phyloP scores from a whole-genome alignment of 2,329 filamentous ascomycete species.

The Proliferodiscus dingleyae region DNA sequence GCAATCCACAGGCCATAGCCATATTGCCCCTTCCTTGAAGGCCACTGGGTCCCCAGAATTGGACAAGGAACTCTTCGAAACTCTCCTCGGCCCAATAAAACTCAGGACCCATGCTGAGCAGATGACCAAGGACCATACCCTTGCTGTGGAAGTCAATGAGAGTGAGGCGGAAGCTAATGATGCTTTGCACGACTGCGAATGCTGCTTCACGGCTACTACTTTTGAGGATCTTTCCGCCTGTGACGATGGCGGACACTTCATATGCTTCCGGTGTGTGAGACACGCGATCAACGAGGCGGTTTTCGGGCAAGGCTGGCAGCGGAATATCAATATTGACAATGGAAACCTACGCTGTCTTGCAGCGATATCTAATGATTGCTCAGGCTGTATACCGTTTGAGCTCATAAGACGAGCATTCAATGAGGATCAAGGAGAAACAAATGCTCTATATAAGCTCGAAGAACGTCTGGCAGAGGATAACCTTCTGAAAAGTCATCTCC shows the following conservation, averaged over 20 bases:
- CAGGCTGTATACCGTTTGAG: constrained; percentile 64
- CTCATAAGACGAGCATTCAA: constrained; percentile 70
- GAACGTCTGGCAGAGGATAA: constrained; percentile 72
- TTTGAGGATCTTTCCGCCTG: constrained; percentile 76
- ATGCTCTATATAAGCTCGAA: constrained; percentile 71
- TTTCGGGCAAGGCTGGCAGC: constrained; percentile 88
- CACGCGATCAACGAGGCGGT: constrained; percentile 79
- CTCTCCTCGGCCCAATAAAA: constrained; percentile 52
- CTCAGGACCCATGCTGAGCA: constrained; percentile 38
- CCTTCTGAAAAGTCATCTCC: constrained; percentile 66
- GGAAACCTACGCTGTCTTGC: constrained; percentile 83
- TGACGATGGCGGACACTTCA: constrained; percentile 61
- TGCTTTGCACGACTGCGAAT: constrained; percentile 65
- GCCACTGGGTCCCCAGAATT: constrained; percentile 61
- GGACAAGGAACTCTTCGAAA: constrained; percentile 55
- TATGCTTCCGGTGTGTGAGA: constrained; percentile 79
- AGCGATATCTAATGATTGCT: constrained; percentile 63
- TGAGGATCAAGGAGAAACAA: constrained; percentile 62
- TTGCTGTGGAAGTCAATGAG: constrained; percentile 52
- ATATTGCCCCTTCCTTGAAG: constrained; percentile 56
- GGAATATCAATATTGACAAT: constrained; percentile 66
- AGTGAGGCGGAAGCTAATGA: constrained; percentile 54
- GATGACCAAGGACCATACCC: constrained; percentile 46
- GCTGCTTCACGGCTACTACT: constrained; percentile 66
- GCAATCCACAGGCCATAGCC: constrained; percentile 51